phyloP scores from a whole-genome alignment of 75 land plant genomes.

The Pinus albicaulis region DNA sequence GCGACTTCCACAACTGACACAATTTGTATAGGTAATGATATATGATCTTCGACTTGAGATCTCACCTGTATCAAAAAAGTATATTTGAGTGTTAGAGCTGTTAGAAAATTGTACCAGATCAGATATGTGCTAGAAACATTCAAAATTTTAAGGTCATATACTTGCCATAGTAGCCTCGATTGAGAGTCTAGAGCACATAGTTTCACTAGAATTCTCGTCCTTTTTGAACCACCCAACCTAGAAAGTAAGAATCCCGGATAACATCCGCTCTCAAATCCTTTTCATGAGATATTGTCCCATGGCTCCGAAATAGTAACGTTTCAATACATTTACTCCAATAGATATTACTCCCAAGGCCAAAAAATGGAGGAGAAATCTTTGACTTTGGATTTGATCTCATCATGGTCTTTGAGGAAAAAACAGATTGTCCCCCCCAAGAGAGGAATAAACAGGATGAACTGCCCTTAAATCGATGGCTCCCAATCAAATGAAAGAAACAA shows the following conservation, averaged over 20 bases:
- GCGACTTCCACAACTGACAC: constrained; percentile 48
- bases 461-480: constrained; percentile 57
- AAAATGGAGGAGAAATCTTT: constrained; percentile 35
- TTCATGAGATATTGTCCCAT: constrained; percentile 75
- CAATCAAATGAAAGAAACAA: no score
- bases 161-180: constrained; percentile 69
- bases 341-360: constrained; percentile 30
- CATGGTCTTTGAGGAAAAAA: constrained; percentile 44
- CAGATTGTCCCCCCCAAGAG: constrained; percentile 37
- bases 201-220: constrained; percentile 65
- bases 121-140: no score
- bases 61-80: constrained; percentile 22
- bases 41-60: constrained; percentile 62
- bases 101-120: no score
- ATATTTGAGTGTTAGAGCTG: not conserved
- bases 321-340: constrained; percentile 37
- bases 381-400: constrained; percentile 22
- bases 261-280: constrained; percentile 64
- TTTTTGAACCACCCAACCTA: constrained; percentile 88
- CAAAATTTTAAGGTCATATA: no score
- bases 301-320: constrained; percentile 66
- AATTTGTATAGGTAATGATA: constrained; percentile 59
- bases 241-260: constrained; percentile 49
- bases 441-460: constrained; percentile 58
- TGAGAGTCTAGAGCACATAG: constrained; percentile 56